These are phyloP conservation scores for Lactarius sanguifluus DNA, from an alignment of 768 basidiomycete species.

Conservation along the genomic window DNA sequence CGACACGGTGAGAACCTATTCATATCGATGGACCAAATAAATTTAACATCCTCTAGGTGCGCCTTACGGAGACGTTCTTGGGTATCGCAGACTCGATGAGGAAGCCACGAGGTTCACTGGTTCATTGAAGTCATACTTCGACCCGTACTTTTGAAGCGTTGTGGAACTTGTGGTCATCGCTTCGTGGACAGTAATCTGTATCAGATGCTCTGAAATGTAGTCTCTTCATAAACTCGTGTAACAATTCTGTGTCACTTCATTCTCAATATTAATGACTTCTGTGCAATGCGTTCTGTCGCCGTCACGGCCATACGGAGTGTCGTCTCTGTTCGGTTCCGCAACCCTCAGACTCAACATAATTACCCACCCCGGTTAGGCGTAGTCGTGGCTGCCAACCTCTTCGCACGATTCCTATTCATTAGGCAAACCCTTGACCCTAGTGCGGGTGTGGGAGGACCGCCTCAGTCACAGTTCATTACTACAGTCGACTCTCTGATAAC, in stretches of 20 bases:
- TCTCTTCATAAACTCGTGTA: neutral
- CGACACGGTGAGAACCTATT: slow-evolving; percentile 5
- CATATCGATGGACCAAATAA: neutral
- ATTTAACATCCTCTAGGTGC: slow-evolving; percentile 40
- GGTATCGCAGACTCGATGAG: slow-evolving; percentile 57
- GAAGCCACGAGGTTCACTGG: slow-evolving; percentile 52
- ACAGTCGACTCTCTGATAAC: too few relatives aligned
- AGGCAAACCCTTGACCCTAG: too few relatives aligned
- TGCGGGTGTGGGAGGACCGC: too few relatives aligned
- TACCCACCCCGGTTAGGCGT: too few relatives aligned
- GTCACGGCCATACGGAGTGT: neutral
- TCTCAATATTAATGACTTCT: neutral
- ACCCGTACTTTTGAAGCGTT: neutral
- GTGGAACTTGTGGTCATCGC: neutral
- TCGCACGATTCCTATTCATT: too few relatives aligned
- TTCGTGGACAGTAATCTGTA: neutral
- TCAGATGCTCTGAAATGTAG: neutral
- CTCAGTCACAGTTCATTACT: too few relatives aligned
- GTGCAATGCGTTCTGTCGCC: neutral
- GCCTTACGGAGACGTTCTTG: slow-evolving; percentile 56
- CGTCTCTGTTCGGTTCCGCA: neutral
- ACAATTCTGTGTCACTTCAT: neutral
- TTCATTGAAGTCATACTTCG: slow-evolving; percentile 33
- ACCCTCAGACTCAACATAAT: neutral
- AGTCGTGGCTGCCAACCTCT: too few relatives aligned